phyloP scores from a whole-genome alignment of 2,329 filamentous ascomycete species.

The Exophiala phaeomuriformis region DNA sequence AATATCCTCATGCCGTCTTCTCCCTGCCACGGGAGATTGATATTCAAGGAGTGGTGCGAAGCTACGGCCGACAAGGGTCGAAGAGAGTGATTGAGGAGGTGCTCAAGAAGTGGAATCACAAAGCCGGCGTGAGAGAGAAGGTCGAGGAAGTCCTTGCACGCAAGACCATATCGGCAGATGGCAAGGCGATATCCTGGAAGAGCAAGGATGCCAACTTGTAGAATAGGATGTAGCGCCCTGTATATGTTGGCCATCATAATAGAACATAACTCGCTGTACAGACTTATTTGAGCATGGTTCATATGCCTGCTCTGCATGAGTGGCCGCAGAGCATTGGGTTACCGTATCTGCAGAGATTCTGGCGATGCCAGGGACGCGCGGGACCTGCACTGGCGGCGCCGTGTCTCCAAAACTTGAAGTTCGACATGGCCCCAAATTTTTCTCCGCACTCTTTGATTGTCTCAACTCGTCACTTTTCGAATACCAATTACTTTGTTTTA shows the following conservation, averaged over 20 bases:
- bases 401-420: neutral
- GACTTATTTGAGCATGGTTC: too few species aligned
- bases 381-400: too few species aligned
- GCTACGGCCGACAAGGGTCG: constrained; percentile 41
- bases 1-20: constrained; percentile 65
- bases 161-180: constrained; percentile 47
- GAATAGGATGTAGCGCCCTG: neutral
- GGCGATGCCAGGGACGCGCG: too few species aligned
- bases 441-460: constrained; percentile 8
- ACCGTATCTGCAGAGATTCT: too few species aligned
- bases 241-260: neutral
- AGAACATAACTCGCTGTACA: neutral
- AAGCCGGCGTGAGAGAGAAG: constrained; percentile 63
- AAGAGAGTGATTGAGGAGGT: constrained; percentile 59
- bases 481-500: too few species aligned
- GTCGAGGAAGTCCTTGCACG: constrained; percentile 61
- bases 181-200: constrained; percentile 31
- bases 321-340: too few species aligned
- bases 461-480: neutral
- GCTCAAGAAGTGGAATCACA: constrained; percentile 51
- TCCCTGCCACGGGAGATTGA: constrained; percentile 64
- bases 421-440: constrained; percentile 1
- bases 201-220: constrained; percentile 14
- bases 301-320: too few species aligned
- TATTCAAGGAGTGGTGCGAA: constrained; percentile 42